These are phyloP conservation scores for Entoloma clypeatum DNA, from an alignment of 1,284 basidiomycete genomes.

Conservation along the genomic window DNA sequence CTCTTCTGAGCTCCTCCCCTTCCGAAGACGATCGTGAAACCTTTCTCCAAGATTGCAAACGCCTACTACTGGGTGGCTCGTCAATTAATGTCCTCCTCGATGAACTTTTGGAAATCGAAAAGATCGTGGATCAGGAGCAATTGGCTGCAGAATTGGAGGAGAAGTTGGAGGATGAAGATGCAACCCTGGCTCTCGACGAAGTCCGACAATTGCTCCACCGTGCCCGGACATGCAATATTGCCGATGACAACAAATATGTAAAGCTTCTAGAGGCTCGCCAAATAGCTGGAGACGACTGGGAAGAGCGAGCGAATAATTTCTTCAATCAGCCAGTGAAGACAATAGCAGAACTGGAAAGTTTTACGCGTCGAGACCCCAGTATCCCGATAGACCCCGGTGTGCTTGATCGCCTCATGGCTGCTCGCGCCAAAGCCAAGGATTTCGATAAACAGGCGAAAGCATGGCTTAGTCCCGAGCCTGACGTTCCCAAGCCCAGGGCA, in stretches of 20 bases:
- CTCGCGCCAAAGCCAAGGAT: conserved; percentile 63
- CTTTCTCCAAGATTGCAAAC: conserved; percentile 67
- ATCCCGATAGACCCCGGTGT: conserved; percentile 63
- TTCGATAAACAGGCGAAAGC: conserved; percentile 71
- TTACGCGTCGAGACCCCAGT: conserved; percentile 53
- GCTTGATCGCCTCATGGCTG: conserved; percentile 54
- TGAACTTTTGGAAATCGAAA: conserved; percentile 71
- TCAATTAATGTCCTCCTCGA: conserved; percentile 77
- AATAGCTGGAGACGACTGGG: conserved; percentile 66
- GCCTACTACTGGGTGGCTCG: conserved; percentile 62
- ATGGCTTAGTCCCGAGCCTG: conserved; percentile 57
- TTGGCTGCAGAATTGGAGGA: conserved; percentile 66
- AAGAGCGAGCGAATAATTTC: conserved; percentile 57
- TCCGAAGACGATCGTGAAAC: conserved; percentile 46
- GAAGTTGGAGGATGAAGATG: conserved; percentile 54
- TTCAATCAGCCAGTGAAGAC: conserved; percentile 66
- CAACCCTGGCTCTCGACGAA: conserved; percentile 59
- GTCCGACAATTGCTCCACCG: conserved; percentile 64
- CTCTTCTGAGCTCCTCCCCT: conserved; percentile 43
- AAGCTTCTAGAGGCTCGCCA: conserved; percentile 54
- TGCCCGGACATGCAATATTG: conserved; percentile 64
- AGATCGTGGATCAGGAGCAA: conserved; percentile 70
- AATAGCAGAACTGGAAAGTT: conserved; percentile 67
- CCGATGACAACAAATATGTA: conserved; percentile 57
- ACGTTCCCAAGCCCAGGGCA: conserved; percentile 54